Evolutionary conservation across 805 yeast species (phyloP).

Genomic region (Starmerella stigmatis): DNA sequence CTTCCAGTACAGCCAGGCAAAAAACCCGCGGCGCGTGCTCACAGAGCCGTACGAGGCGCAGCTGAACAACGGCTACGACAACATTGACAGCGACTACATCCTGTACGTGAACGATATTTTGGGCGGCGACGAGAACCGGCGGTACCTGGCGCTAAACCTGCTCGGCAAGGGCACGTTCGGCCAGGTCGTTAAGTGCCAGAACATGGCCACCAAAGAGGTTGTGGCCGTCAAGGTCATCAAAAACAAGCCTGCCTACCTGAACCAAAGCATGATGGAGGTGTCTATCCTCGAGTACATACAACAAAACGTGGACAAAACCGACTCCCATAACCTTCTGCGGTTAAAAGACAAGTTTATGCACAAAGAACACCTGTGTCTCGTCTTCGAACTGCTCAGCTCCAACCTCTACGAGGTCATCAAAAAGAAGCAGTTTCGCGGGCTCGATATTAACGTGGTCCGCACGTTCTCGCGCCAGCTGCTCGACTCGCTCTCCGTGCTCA

Average conservation of each 20-base stretch:
- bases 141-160: conserved; percentile 79
- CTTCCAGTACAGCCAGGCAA: conserved; percentile 69
- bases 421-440: conserved; percentile 88
- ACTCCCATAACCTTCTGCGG: conserved; percentile 64
- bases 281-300: conserved; percentile 73
- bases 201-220: conserved; percentile 64
- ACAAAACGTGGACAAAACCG: conserved; percentile 54
- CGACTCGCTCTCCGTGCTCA: conserved; percentile 69
- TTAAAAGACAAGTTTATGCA: conserved; percentile 84
- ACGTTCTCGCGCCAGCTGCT: conserved; percentile 70
- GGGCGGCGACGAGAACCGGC: conserved; percentile 74
- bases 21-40: conserved; percentile 82
- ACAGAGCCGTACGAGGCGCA: conserved; percentile 86
- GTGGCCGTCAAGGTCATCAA: conserved; percentile 93
- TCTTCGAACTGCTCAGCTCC: conserved; percentile 78
- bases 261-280: conserved; percentile 87
- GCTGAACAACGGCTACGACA: conserved; percentile 74
- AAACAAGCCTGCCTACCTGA: conserved; percentile 79
- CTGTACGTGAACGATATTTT: conserved; percentile 87
- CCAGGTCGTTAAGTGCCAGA: conserved; percentile 91
- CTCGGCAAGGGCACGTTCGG: conserved; percentile 97
- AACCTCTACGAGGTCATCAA: conserved; percentile 83
- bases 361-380: conserved; percentile 84
- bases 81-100: conserved; percentile 80
- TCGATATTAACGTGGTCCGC: conserved; percentile 67